Conservation (phyloP, 495 filamentous ascomycete species). For the Lasiosphaeria ovina region DNA sequence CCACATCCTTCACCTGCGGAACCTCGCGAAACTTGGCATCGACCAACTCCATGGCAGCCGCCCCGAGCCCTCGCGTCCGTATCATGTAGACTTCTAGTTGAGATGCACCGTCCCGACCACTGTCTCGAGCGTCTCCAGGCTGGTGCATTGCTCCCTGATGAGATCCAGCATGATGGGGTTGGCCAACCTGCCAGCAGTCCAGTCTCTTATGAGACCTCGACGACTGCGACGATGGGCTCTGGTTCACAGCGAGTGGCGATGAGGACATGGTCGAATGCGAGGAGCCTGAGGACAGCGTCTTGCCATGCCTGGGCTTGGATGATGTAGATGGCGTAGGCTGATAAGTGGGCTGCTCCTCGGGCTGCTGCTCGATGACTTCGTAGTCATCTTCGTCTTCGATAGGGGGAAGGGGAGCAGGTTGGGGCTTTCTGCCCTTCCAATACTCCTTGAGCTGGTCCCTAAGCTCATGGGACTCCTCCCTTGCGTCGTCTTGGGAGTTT, state of each 20-base stretch:
- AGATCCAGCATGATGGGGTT: no score
- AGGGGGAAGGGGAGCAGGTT: slow-evolving; percentile 16
- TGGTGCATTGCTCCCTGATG: no score
- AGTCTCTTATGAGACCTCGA: slow-evolving; percentile 1
- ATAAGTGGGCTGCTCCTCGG: slow-evolving; percentile 14
- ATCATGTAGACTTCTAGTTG: no score
- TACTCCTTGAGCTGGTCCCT: slow-evolving; percentile 25
- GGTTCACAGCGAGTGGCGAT: neutral
- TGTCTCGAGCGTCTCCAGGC: no score
- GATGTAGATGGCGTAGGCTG: slow-evolving; percentile 12
- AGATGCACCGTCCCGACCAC: no score
- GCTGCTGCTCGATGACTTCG: no score
- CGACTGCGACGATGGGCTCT: slow-evolving; percentile 1
- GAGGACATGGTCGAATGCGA: slow-evolving; percentile 1
- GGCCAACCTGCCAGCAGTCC: neutral
- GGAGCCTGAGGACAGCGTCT: neutral
- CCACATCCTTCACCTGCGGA: no score
- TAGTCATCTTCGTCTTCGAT: slow-evolving; percentile 21
- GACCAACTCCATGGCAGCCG: no score
- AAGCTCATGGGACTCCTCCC: slow-evolving; percentile 22
- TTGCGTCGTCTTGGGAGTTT: slow-evolving; percentile 26
- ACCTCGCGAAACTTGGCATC: no score
- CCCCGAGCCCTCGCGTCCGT: no score
- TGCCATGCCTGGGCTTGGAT: neutral
- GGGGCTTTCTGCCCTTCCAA: slow-evolving; percentile 5